phyloP scores from a whole-genome alignment of 2,329 filamentous ascomycete genomes.

The Meredithiella fracta region DNA sequence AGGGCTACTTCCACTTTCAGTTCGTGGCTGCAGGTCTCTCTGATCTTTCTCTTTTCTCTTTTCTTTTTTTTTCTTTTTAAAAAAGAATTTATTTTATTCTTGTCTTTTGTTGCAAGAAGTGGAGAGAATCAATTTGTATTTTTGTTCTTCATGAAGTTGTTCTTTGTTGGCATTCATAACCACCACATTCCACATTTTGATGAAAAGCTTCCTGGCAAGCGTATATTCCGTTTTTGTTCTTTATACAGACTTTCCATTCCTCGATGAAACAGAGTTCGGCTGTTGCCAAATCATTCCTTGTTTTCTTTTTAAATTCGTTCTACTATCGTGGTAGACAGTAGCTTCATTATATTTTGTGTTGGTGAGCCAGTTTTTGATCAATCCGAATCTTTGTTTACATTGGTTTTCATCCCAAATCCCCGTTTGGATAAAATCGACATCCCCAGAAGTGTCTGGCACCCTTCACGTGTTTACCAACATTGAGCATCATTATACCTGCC shows the following conservation, averaged over 20 bases:
- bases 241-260: background rate
- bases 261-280: background rate
- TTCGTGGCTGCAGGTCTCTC: background rate
- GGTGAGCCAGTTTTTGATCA: background rate
- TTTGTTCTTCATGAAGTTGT: conserved; percentile 16
- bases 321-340: background rate
- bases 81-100: conserved; percentile 8
- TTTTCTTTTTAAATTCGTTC: background rate
- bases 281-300: background rate
- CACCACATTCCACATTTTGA: no score
- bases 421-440: background rate
- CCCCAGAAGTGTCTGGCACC: background rate
- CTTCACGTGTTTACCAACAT: background rate
- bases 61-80: background rate
- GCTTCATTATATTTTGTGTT: background rate
- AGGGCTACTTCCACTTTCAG: background rate
- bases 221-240: background rate
- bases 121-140: background rate
- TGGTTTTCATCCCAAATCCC: no score
- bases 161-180: background rate
- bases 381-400: no score
- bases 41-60: background rate
- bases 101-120: background rate
- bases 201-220: no score
- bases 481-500: background rate